Conservation (phyloP, 2,329 filamentous ascomycete species). For the Fusarium tupiense region DNA sequence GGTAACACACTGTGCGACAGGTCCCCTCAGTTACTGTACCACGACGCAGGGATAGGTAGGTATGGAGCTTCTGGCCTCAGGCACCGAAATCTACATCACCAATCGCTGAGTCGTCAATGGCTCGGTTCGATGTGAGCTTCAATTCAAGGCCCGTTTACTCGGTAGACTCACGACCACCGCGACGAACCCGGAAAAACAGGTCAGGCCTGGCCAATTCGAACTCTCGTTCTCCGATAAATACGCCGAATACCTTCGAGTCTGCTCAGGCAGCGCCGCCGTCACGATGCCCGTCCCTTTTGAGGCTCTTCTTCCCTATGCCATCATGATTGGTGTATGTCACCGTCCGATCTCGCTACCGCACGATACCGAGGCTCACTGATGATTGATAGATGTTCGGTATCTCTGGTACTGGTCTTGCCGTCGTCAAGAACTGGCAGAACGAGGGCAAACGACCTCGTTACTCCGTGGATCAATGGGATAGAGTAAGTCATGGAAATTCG, state of each 20-base stretch:
- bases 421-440: conserved; percentile 66
- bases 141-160: conserved; percentile 40
- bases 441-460: conserved; percentile 69
- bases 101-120: conserved; percentile 45
- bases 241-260: conserved; percentile 39
- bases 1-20: conserved; percentile 5
- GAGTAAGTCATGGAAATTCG: conserved; percentile 52
- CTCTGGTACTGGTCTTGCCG: conserved; percentile 66
- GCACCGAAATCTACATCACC: conserved; percentile 38
- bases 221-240: conserved; percentile 4
- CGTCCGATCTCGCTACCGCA: conserved; percentile 5
- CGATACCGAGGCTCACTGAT: conserved; percentile 37
- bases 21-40: conserved; percentile 14
- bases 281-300: conserved; percentile 72
- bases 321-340: conserved; percentile 67
- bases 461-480: conserved; percentile 71
- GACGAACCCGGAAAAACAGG: conserved; percentile 30
- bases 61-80: conserved; percentile 35
- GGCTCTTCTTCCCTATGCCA: conserved; percentile 70
- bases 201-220: conserved; percentile 40
- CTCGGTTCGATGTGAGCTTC: conserved; percentile 41
- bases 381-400: conserved; percentile 68
- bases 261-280: conserved; percentile 45
- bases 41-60: conserved; percentile 27
- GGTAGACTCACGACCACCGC: conserved; percentile 29